Percentiles rank a stretch among this genome's conserved stretches.
Evolutionary conservation across 768 basidiomycete species (phyloP).

Genomic region (Kwoniella sp.): DNA sequence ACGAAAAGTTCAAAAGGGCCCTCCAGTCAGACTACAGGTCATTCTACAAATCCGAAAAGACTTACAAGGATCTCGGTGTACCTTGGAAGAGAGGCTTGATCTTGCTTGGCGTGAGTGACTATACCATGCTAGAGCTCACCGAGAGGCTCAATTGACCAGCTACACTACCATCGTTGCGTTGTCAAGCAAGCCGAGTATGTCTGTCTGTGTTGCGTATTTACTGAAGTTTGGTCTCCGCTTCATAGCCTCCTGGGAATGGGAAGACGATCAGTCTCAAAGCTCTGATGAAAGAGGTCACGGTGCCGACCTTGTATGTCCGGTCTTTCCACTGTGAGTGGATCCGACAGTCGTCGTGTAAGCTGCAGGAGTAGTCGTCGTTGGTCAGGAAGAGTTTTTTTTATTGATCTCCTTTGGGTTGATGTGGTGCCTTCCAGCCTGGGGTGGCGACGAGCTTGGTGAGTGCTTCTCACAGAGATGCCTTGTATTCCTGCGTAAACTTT

Average conservation of each 20-base stretch:
- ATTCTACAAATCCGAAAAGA: constrained; percentile 73
- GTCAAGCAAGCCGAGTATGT: no score
- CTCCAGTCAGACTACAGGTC: constrained; percentile 75
- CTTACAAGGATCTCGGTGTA: constrained; percentile 74
- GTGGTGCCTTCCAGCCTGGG: constrained; percentile 5
- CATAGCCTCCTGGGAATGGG: constrained; percentile 67
- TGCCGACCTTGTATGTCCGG: constrained; percentile 76
- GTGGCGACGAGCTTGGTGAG: constrained; percentile 20
- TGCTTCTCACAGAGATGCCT: neutral
- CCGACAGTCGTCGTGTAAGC: neutral
- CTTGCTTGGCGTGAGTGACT: constrained; percentile 68
- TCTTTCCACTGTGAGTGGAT: constrained; percentile 67
- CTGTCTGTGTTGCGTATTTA: no score
- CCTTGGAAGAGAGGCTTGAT: constrained; percentile 90
- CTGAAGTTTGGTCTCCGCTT: no score
- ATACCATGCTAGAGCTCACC: neutral
- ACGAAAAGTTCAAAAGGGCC: constrained; percentile 64
- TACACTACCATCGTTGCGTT: no score
- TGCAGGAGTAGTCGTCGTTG: no score
- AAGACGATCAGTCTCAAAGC: constrained; percentile 71
- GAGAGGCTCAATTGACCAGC: no score
- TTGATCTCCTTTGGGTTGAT: neutral
- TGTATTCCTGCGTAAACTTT: no score
- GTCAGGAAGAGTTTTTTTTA: no score
- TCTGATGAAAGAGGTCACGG: constrained; percentile 71